Evolutionary conservation across 2,329 filamentous ascomycete species (phyloP).

Genomic region (Nigrospora osmanthi): DNA sequence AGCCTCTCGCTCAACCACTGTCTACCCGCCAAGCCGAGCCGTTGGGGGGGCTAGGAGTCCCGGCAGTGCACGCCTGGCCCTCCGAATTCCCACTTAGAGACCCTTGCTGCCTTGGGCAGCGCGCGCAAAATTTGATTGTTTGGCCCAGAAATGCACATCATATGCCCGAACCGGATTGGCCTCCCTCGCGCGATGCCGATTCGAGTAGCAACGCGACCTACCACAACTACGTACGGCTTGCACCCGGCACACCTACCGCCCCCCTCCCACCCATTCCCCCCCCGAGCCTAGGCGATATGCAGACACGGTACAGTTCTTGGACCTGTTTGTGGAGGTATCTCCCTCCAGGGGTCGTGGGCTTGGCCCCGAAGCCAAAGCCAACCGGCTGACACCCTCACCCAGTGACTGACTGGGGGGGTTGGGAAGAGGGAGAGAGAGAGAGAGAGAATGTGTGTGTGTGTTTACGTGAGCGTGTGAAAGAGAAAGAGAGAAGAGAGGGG

Average conservation of each 20-base stretch:
- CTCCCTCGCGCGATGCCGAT: slow-evolving; percentile 7
- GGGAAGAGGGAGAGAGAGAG: too few relatives aligned
- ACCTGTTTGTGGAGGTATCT: too few relatives aligned
- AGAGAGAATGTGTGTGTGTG: too few relatives aligned
- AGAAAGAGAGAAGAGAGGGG: neutral
- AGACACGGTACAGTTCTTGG: too few relatives aligned
- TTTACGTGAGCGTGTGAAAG: neutral
- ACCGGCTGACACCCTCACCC: too few relatives aligned
- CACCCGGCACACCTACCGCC: neutral
- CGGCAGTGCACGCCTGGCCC: neutral
- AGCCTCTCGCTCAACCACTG: neutral
- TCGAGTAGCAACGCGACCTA: neutral
- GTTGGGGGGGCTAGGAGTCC: neutral
- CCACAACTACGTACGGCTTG: neutral
- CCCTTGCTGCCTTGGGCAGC: neutral
- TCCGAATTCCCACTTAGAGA: neutral
- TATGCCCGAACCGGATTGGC: slow-evolving; percentile 13
- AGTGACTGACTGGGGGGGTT: too few relatives aligned
- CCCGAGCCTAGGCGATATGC: too few relatives aligned
- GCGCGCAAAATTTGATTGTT: slow-evolving; percentile 3
- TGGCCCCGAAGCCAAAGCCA: too few relatives aligned
- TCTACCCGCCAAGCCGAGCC: neutral
- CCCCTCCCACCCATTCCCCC: neutral
- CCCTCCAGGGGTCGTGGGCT: too few relatives aligned
- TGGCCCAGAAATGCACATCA: slow-evolving; percentile 16